Evolutionary conservation across 352 stramenopile species (phyloP), one percentile per base, ranked within the genome.

Genomic region (Phytophthora melonis): DNA sequence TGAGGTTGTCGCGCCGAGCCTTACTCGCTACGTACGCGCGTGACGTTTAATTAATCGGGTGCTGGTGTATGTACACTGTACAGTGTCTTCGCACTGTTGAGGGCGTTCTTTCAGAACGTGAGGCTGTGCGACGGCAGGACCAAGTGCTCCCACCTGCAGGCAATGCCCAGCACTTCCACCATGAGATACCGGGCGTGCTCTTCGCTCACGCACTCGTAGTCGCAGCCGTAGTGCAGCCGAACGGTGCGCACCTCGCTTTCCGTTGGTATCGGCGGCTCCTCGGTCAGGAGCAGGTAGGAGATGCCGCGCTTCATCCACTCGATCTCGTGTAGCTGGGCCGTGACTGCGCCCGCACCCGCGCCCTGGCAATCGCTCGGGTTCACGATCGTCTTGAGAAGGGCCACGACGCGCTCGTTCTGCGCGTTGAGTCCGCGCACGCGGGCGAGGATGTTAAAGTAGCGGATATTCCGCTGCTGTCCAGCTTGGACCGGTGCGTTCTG

Each of bases 291-390:
- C 55, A 84, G 63, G 72, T 82, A 84, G 25, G 78, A 84, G 30
- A 84, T 79, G 39, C 78, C 78, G 27, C 74, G 78, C 63, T 80
- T 80, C 78, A 84, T 84, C 78, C 78, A 84, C 59, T 84, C 78
- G 52, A 84, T 73, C 64, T 82, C 75, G n/a, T 66, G 67, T 5
- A 81, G 58, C 8, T 75, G 78, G 2, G 72, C 63, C 10, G 53
- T 34, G 27, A 50, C 39, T 11, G 36, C 30, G 30, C 30, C 30
- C 16, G 49, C 53, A 19, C 50, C 34, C 19, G 30, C 43, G 27
- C 68, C 66, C 18, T 74, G 55, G 19, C 75, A 70, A 21, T 79
- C 75, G 10, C 39, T 74, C 25, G 77, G 77, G 21, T 70, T 84
- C 45, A 84, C 62, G 60, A 84, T 84, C 9, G 77, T 84, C 68